Conservation (phyloP, 2,329 filamentous ascomycete species). For the Trichoderma simmonsii region DNA sequence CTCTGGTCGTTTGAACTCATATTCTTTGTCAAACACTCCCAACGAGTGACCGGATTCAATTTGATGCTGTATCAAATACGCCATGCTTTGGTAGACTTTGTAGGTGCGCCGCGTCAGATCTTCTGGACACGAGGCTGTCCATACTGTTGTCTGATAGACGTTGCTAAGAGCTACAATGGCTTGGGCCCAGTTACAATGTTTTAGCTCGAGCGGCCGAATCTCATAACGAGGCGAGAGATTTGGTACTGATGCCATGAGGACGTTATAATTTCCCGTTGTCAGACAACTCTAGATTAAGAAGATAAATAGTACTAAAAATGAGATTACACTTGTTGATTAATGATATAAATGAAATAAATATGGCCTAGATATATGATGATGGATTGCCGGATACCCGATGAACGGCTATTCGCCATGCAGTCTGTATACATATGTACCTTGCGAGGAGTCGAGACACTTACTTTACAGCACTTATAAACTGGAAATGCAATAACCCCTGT, state of each 20-base stretch:
- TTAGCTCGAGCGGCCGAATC: conserved; percentile 26
- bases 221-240: conserved; percentile 18
- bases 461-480: not conserved
- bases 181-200: conserved; percentile 26
- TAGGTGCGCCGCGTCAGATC: conserved; percentile 20
- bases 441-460: not conserved
- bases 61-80: conserved; percentile 23
- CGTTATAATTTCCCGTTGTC: not conserved
- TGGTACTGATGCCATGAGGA: not conserved
- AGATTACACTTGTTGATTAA: not conserved
- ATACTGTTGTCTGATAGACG: conserved; percentile 26
- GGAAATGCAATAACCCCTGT: not conserved
- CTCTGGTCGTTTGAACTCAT: conserved; percentile 24
- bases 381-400: not conserved
- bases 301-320: not conserved
- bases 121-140: conserved; percentile 23
- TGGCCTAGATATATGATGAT: not conserved
- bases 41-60: conserved; percentile 24
- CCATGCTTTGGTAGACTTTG: not conserved
- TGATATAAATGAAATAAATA: not conserved
- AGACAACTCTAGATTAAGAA: too few species aligned
- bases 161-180: conserved; percentile 29
- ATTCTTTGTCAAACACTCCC: conserved; percentile 28
- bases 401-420: not conserved
- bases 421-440: too few species aligned